Conservation (phyloP, 139 green algal species). For the Edaphochlamys debaryana region DNA sequence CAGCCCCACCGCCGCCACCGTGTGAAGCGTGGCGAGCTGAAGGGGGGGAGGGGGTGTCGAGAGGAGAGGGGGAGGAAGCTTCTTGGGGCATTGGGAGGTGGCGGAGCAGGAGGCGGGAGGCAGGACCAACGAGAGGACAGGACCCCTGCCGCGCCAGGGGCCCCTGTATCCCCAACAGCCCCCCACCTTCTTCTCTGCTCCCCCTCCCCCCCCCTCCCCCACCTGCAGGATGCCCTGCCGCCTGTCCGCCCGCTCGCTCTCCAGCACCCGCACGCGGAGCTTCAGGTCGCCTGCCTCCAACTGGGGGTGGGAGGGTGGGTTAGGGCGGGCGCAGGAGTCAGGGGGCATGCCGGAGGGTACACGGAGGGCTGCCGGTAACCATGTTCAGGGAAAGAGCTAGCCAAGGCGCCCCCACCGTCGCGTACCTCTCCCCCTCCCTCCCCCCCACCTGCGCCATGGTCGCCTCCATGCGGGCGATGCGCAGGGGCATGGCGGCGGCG, state of each 20-base stretch:
- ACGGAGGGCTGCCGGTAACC: too few relatives aligned
- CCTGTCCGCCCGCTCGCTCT: slow-evolving; percentile 77
- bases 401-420: too few relatives aligned
- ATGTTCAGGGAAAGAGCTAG: too few relatives aligned
- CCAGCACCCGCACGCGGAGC: slow-evolving; percentile 75
- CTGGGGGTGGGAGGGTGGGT: too few relatives aligned
- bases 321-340: too few relatives aligned
- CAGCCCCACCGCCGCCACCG: slow-evolving; percentile 67
- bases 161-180: background rate
- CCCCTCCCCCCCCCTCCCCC: background rate
- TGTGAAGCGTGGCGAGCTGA: slow-evolving; percentile 71
- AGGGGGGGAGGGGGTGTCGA: background rate
- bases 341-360: too few relatives aligned
- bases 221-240: slow-evolving; percentile 66
- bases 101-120: too few relatives aligned
- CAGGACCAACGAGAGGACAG: too few relatives aligned
- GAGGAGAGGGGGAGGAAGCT: too few relatives aligned
- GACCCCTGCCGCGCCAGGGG: too few relatives aligned
- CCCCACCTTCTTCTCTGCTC: too few relatives aligned
- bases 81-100: background rate
- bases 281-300: slow-evolving; percentile 80
- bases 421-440: too few relatives aligned
- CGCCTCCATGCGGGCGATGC: slow-evolving; percentile 73
- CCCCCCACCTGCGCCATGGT: slow-evolving; percentile 56
- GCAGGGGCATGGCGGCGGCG: slow-evolving; percentile 75